phyloP scores from a whole-genome alignment of 2,329 filamentous ascomycete genomes.

The Fusarium sacchari region DNA sequence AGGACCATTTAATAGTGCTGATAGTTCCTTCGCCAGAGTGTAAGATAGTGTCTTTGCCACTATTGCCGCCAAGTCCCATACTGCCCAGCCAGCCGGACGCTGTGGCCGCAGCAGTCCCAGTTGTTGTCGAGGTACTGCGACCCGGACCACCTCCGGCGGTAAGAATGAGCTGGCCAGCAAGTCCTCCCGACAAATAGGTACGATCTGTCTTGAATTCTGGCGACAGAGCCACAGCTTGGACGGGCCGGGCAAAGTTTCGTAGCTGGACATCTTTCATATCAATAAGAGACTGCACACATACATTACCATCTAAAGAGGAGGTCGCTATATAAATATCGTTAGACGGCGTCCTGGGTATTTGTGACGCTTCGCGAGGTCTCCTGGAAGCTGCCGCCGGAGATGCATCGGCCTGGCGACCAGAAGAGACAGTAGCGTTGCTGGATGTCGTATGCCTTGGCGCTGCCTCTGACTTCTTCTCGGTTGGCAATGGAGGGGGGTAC shows the following conservation, averaged over 20 bases:
- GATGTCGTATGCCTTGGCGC: slow-evolving; percentile 51
- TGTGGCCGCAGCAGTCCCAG: slow-evolving; percentile 81
- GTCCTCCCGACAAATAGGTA: slow-evolving; percentile 89
- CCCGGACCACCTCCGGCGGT: slow-evolving; percentile 84
- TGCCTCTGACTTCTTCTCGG: slow-evolving; percentile 55
- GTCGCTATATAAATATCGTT: slow-evolving; percentile 95
- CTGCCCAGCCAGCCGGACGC: slow-evolving; percentile 92
- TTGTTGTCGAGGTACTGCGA: slow-evolving; percentile 87
- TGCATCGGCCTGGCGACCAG: slow-evolving; percentile 48
- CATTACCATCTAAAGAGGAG: slow-evolving; percentile 93
- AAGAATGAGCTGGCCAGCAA: slow-evolving; percentile 86
- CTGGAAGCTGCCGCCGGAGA: slow-evolving; percentile 63
- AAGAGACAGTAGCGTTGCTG: slow-evolving; percentile 47
- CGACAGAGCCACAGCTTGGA: slow-evolving; percentile 92
- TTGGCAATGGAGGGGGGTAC: slow-evolving; percentile 69
- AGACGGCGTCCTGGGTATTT: slow-evolving; percentile 78
- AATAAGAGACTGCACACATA: slow-evolving; percentile 87
- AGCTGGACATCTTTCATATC: slow-evolving; percentile 91
- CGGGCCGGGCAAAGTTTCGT: slow-evolving; percentile 91
- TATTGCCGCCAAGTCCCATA: slow-evolving; percentile 81
- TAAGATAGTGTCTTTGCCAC: slow-evolving; percentile 84
- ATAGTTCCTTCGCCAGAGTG: slow-evolving; percentile 94
- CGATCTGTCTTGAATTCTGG: slow-evolving; percentile 92
- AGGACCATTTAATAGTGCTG: slow-evolving; percentile 92
- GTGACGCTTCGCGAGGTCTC: slow-evolving; percentile 60